A percentile compares a stretch with the other conserved stretches of the same genome.
Conservation (phyloP, 2,329 filamentous ascomycete species). For the Sclerotiophoma versabilis region DNA sequence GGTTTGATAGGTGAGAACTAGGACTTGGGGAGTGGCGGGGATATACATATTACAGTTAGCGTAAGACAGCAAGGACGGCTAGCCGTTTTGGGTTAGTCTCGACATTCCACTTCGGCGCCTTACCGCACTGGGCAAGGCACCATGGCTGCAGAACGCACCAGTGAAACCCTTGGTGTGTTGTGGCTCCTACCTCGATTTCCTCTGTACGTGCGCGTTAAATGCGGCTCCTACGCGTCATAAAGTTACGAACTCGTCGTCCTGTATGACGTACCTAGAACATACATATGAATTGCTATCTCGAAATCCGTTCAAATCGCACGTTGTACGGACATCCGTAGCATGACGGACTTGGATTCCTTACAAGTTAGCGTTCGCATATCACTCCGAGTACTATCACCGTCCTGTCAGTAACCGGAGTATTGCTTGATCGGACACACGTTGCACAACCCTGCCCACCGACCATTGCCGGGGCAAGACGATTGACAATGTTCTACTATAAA, state of each 20-base stretch:
- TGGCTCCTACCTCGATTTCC: background rate
- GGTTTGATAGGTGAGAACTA: background rate
- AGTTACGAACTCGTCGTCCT: background rate
- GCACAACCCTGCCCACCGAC: background rate
- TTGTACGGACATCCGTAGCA: background rate
- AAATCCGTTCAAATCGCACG: background rate
- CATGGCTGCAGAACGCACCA: background rate
- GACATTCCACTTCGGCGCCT: background rate
- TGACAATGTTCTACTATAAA: background rate
- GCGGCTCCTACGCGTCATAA: background rate
- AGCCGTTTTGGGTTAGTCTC: background rate
- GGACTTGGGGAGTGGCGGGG: background rate
- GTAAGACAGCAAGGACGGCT: background rate
- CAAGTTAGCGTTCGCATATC: background rate
- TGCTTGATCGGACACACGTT: background rate
- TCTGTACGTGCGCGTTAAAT: background rate
- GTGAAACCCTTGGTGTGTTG: background rate
- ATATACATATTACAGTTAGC: background rate
- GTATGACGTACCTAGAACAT: background rate
- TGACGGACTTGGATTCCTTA: background rate
- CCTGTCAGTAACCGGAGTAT: background rate
- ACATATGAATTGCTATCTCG: background rate
- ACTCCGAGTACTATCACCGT: background rate
- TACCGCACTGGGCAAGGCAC: background rate
- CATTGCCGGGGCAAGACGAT: background rate